Base-by-base conservation (phyloP, 768 basidiomycete species). In the Boletus subparvulus region DNA sequence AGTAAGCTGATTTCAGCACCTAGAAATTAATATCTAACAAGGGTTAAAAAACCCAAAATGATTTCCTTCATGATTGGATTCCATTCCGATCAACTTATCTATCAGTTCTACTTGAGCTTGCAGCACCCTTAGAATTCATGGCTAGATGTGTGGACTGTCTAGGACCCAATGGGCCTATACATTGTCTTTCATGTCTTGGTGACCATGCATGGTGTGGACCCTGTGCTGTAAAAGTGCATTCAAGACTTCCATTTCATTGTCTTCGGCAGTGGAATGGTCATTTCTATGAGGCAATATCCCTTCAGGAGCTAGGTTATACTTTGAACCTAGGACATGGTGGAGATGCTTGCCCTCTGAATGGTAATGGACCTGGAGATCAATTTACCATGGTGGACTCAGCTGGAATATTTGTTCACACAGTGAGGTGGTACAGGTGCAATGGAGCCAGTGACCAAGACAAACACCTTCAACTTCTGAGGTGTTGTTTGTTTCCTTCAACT, bases 401-500 rank as follows among this genome's bases (percentile, higher is more conserved):
- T 2, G 33, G 47, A 5, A 47, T 35, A 5, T 47, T 47, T 47
- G 4, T 47, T 21, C 47, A 47, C 47, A 21, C 12, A 0, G 2
- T 47, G 6, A 35, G 16, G 2, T 35, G 47, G 47, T 47, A 33
- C 17, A 21, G 14, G 12, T 47, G 47, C 33, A 19, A 47, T 33
- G 32, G 32, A 10, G 7, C 32, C 11, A 32, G 32, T 11, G 32
- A 32, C 32, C 32, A 32, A 32, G 9, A 32, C 11, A 32, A 47
- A 28, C 47, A 47, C 14, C 13, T 47, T 0, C 32, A 35, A 12
- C 47, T 47, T 30, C 33, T 47, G 4, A 17, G 21, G 2, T 21
- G 8, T 13, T 1, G 4, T 21, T 17, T 47, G 2, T 47, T 47
- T 26, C 58, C 66, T 2, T 55, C 66, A 2, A 61, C 49, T 17